Base-by-base conservation (phyloP, 179 eudicot species). In the Camellia oleifera region DNA sequence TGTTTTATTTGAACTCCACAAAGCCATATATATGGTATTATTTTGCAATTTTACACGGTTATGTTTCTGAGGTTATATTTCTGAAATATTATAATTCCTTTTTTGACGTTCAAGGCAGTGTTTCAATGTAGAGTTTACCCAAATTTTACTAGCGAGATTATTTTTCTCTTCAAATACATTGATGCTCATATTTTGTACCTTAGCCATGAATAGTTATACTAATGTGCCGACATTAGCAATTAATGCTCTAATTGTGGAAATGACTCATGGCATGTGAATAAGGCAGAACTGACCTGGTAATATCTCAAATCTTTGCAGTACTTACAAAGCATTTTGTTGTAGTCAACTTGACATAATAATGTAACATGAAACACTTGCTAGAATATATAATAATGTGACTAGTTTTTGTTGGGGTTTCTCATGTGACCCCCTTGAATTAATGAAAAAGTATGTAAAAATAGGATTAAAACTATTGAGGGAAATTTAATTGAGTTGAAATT, bases 131-230 rank as follows among this genome's bases (percentile, higher is more conserved):
- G n/a, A 54, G 17, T 54, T 52, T 40, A 20, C 11, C 20, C n/a
- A 66, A 4, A 32, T 72, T 73, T 14, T 56, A 58, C 72, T 56
- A 26, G 57, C 78, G 1, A 15, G 71, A 66, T 44, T 80, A 46
- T 65, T 69, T 53, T 67, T 10, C 61, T 48, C 52, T 48, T 56
- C 72, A 48, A 58, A 18, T 71, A n/a, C 4, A 2, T 71, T 71
- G 26, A 10, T 17, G 60, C 1, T 63, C 10, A 18, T 26, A 48
- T 26, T 2, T 26, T 77, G 62, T 77, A 54, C 73, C 80, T 26
- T 53, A 48, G 7, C 4, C 61, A 66, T 40, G 40, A 6, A 44
- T 79, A 40, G 2, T 69, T 79, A 15, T 56, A 50, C 18, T 53
- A 9, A 18, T 32, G 42, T 56, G 58, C 70, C 45, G 66, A 10